phyloP scores from a whole-genome alignment of 2,329 filamentous ascomycete genomes.

The Cytospora schulzeri region DNA sequence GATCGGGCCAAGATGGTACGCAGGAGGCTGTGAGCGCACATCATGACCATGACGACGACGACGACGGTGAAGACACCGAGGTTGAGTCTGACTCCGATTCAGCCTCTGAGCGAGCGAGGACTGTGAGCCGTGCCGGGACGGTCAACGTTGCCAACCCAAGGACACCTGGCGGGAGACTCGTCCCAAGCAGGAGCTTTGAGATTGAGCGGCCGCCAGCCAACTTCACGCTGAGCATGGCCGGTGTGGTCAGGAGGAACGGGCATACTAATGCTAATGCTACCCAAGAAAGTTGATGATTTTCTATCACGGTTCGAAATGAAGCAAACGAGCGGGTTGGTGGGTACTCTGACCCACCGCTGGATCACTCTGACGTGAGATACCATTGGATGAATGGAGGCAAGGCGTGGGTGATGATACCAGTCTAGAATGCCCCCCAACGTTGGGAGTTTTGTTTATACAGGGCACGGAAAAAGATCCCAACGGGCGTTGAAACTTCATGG shows the following conservation, averaged over 20 bases:
- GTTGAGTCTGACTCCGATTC: slow-evolving; percentile 43
- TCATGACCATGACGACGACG: slow-evolving; percentile 37
- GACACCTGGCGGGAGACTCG: slow-evolving; percentile 54
- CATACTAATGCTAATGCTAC: neutral
- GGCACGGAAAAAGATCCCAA: neutral
- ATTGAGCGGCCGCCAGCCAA: slow-evolving; percentile 48
- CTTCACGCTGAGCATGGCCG: slow-evolving; percentile 37
- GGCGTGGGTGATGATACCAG: neutral
- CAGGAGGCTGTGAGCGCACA: slow-evolving; percentile 1
- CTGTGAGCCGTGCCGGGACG: slow-evolving; percentile 54
- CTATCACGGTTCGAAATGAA: neutral
- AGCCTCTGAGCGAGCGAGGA: slow-evolving; percentile 41
- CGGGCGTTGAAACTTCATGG: neutral
- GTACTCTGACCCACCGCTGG: neutral
- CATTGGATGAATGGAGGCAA: neutral
- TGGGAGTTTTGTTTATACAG: neutral
- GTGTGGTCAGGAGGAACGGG: slow-evolving; percentile 31
- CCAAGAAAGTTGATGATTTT: neutral
- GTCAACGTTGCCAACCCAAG: slow-evolving; percentile 61
- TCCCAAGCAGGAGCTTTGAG: slow-evolving; percentile 60
- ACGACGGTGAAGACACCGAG: slow-evolving; percentile 42
- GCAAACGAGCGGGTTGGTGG: neutral
- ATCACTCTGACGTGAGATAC: neutral
- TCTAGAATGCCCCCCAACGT: neutral
- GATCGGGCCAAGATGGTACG: slow-evolving; percentile 6